Percentiles rank a stretch among this genome's conserved stretches.
Conservation (phyloP, 2,329 filamentous ascomycete genomes). For the Alternaria alternata region DNA sequence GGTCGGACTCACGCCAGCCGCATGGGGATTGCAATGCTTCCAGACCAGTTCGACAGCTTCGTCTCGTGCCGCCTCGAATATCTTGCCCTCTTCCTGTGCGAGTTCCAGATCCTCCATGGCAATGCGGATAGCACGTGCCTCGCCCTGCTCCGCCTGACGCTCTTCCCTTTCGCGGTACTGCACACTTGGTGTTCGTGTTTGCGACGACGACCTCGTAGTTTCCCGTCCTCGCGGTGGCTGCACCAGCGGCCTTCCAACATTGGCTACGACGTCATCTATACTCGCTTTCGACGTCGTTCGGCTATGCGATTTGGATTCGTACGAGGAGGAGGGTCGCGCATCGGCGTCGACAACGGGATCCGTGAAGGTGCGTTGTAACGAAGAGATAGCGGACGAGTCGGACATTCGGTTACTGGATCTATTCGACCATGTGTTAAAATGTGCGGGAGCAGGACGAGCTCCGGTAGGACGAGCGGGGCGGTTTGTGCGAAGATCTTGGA, state of each 20-base stretch:
- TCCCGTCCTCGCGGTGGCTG: slow-evolving; percentile 54
- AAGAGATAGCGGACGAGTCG: slow-evolving; percentile 37
- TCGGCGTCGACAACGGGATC: slow-evolving; percentile 35
- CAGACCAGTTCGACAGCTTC: slow-evolving; percentile 83
- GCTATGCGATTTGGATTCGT: slow-evolving; percentile 39
- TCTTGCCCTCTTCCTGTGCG: slow-evolving; percentile 64
- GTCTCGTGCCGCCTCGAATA: slow-evolving; percentile 75
- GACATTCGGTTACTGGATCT: slow-evolving; percentile 33
- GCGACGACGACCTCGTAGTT: slow-evolving; percentile 47
- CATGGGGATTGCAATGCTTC: slow-evolving; percentile 75
- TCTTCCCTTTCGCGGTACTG: slow-evolving; percentile 76
- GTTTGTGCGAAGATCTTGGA: slow-evolving; percentile 74
- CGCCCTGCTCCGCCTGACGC: slow-evolving; percentile 83
- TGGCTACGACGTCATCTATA: slow-evolving; percentile 37
- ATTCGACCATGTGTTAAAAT: slow-evolving; percentile 51
- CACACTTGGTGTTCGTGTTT: slow-evolving; percentile 64
- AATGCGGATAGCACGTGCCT: slow-evolving; percentile 72
- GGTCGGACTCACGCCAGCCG: slow-evolving; percentile 66
- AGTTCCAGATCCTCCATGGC: slow-evolving; percentile 78
- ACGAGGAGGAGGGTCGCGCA: slow-evolving; percentile 24
- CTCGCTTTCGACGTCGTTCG: slow-evolving; percentile 42
- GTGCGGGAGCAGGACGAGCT: slow-evolving; percentile 69
- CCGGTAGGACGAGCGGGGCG: slow-evolving; percentile 74
- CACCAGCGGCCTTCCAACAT: slow-evolving; percentile 44
- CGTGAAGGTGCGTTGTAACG: slow-evolving; percentile 37